Base-by-base conservation (phyloP, 371 early-diverging fungal genomes). In the Neoconidiobolus thromboides region DNA sequence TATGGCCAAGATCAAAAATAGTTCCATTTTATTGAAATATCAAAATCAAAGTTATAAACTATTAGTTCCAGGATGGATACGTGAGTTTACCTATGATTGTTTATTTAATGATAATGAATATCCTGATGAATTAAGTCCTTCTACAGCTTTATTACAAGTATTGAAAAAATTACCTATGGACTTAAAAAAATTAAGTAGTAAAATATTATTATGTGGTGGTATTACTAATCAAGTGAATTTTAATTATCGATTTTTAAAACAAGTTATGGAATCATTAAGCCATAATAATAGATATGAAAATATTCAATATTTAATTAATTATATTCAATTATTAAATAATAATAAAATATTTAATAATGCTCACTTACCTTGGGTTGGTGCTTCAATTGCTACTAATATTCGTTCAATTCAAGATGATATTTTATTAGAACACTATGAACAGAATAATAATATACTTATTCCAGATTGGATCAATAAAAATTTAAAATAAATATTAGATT, bases 21-120 rank as follows among this genome's bases (percentile, higher is more conserved):
- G 15, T 10, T 36, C 12, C 3, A 12, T 55, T 41, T 40, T 40
- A 9, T 38, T 55, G 38, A 26, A 41, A 15, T 55, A 37, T 36
- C 3, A 55, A 12, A 41, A 41, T 42, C 4, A 55, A 42, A 12
- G 40, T 3, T 41, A 38, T 12, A 12, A 38, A 6, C 55, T 55
- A 12, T 37, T 12, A 12, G 40, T 55, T 42, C 55, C 55, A 40
- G 55, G 55, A 7, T 55, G 55, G 55, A 41, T 55, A 10, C 55
- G 55, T 37, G 55, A 55, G 37, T 14, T 37, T 14, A 14, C 55
- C 55, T 55, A 55, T 40, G 55, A 55, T 41, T 10, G 15, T 14
- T 40, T 55, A 5, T 55, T 55, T 36, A 41, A 55, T 41, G 14
- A 26, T 3, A 55, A 41, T 40, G 38, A 55, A 41, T 36, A 12